Conservation (phyloP, 768 basidiomycete genomes). For the Macrolepiota albuminosa region DNA sequence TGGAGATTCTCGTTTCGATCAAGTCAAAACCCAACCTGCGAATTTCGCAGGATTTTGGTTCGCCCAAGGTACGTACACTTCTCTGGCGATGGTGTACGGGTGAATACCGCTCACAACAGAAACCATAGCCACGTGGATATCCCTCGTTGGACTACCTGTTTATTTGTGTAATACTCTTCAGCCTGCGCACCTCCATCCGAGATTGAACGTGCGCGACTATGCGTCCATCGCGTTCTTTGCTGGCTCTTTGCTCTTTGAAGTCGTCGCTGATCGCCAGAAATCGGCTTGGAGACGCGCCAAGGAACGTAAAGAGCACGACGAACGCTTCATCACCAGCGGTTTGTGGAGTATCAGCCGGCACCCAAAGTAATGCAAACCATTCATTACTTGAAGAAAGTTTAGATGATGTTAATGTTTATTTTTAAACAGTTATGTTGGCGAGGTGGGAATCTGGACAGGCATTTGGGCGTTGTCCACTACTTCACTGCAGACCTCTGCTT, state of each 20-base stretch:
- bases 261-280: conserved; percentile 64
- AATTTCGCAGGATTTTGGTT: not conserved
- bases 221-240: not conserved
- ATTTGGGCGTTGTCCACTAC: not conserved
- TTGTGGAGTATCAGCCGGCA: conserved; percentile 67
- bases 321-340: conserved; percentile 64
- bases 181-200: not conserved
- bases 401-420: too few species aligned
- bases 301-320: conserved; percentile 59
- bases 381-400: too few species aligned
- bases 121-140: not conserved
- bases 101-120: not conserved
- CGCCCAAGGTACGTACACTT: not conserved
- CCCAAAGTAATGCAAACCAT: conserved; percentile 50
- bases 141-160: not conserved
- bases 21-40: not conserved
- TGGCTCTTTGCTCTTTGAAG: conserved; percentile 30
- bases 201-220: not conserved
- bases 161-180: not conserved
- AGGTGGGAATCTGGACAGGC: not conserved
- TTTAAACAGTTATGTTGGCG: not conserved
- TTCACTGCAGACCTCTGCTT: not conserved
- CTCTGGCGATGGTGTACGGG: not conserved
- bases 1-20: not conserved
- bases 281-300: conserved; percentile 54